Percentiles rank a stretch among this genome's conserved stretches.
Conservation (phyloP, 2,329 filamentous ascomycete genomes). For the Madurella mycetomatis region DNA sequence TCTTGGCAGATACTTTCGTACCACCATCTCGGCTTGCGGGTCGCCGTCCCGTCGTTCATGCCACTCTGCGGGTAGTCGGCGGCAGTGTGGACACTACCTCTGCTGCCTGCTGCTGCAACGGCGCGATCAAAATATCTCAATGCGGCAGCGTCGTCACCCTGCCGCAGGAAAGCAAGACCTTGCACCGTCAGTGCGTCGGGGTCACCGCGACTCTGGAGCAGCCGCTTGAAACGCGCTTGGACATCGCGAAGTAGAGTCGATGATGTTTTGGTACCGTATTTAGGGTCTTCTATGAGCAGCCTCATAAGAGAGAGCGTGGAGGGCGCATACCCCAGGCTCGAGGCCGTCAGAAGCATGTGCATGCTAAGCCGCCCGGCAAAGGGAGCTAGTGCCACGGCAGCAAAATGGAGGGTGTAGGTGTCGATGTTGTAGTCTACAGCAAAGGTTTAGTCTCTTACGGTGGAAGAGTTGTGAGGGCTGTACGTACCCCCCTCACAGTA, state of each 20-base stretch:
- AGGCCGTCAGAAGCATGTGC: constrained; percentile 35
- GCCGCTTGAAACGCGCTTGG: constrained; percentile 23
- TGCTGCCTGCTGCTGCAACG: constrained; percentile 8
- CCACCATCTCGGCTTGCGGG: constrained; percentile 30
- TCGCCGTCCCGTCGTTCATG: not conserved
- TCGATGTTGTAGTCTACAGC: constrained; percentile 24
- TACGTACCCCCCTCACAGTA: constrained; percentile 26
- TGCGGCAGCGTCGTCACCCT: constrained; percentile 25
- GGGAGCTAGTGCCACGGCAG: constrained; percentile 27
- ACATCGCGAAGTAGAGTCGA: constrained; percentile 7
- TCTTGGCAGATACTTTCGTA: constrained; percentile 33
- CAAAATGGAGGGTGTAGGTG: constrained; percentile 32
- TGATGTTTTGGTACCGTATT: not conserved
- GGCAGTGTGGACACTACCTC: not conserved
- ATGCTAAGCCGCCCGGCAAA: constrained; percentile 24
- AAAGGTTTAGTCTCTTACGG: not conserved
- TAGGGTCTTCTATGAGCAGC: constrained; percentile 18
- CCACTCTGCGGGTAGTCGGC: not conserved
- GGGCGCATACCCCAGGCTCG: constrained; percentile 32
- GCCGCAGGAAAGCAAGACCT: constrained; percentile 27
- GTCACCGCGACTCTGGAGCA: constrained; percentile 19
- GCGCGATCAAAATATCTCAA: constrained; percentile 31
- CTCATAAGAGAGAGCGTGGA: constrained; percentile 33
- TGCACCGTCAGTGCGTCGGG: constrained; percentile 37
- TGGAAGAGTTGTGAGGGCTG: not conserved